phyloP scores from a whole-genome alignment of 106 monocot species.

The Narthecium ossifragum region DNA sequence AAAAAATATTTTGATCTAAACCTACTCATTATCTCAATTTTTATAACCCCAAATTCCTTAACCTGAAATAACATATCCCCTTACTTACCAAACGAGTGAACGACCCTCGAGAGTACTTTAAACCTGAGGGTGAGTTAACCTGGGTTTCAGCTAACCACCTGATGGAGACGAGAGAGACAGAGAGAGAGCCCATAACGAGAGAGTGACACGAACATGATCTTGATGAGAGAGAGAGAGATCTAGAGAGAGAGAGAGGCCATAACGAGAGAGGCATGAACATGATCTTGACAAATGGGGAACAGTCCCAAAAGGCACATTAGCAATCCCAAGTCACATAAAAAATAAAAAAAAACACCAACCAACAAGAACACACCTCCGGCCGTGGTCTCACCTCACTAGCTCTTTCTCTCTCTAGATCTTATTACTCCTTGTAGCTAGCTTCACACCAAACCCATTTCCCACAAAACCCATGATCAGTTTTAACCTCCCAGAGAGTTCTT shows the following conservation, averaged over 20 bases:
- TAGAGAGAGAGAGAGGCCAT: neutral
- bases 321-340: neutral
- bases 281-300: conserved; percentile 4
- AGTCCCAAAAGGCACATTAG: neutral
- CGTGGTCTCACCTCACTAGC: too few relatives aligned
- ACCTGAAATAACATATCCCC: too few relatives aligned
- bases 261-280: conserved; percentile 4
- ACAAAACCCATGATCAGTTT: neutral
- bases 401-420: too few relatives aligned
- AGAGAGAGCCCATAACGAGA: conserved; percentile 1
- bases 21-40: too few relatives aligned
- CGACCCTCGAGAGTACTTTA: neutral
- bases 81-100: too few relatives aligned
- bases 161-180: neutral
- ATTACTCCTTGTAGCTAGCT: too few relatives aligned
- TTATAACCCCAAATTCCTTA: too few relatives aligned
- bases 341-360: too few relatives aligned
- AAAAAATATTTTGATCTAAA: too few relatives aligned
- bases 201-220: conserved; percentile 7
- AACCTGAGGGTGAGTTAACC: neutral
- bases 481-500: neutral
- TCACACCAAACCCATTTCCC: neutral
- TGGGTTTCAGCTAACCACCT: conserved; percentile 19
- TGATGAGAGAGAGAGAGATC: neutral
- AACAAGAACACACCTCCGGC: too few relatives aligned